Evolutionary conservation across 768 basidiomycete species (phyloP).

Genomic region (Ephemerocybe angulata): DNA sequence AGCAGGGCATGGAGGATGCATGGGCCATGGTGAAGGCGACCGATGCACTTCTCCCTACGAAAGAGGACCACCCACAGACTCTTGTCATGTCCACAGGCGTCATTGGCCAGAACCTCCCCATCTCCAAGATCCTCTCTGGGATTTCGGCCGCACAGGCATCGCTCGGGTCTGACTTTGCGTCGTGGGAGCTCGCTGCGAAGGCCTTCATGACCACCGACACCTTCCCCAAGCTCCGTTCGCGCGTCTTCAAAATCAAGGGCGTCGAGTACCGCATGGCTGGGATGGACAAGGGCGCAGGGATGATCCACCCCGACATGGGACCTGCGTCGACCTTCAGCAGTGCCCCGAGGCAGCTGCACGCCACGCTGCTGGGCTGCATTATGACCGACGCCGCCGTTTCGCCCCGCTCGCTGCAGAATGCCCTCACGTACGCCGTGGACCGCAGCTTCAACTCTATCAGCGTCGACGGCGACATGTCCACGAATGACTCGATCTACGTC

Average conservation of each 20-base stretch:
- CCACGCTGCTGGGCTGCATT: slow-evolving; percentile 92
- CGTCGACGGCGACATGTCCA: slow-evolving; percentile 97
- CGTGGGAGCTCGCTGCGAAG: slow-evolving; percentile 82
- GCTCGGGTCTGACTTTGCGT: slow-evolving; percentile 58
- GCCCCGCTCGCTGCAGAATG: slow-evolving; percentile 76
- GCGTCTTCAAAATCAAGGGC: slow-evolving; percentile 68
- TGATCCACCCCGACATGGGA: slow-evolving; percentile 97
- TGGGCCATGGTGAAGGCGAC: slow-evolving; percentile 85
- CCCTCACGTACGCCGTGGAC: slow-evolving; percentile 88
- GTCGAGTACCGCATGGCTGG: slow-evolving; percentile 80
- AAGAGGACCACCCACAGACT: slow-evolving; percentile 58
- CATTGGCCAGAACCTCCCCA: slow-evolving; percentile 93
- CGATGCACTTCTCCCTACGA: slow-evolving; percentile 68
- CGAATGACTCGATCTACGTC: slow-evolving; percentile 89
- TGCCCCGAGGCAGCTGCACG: slow-evolving; percentile 62
- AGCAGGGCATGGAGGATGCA: slow-evolving; percentile 83
- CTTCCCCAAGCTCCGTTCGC: slow-evolving; percentile 90
- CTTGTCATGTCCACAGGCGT: slow-evolving; percentile 99
- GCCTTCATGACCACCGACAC: slow-evolving; percentile 99
- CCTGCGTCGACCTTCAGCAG: slow-evolving; percentile 44
- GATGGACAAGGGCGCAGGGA: slow-evolving; percentile 98
- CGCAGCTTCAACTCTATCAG: slow-evolving; percentile 96
- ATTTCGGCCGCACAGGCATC: slow-evolving; percentile 49
- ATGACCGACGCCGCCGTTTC: slow-evolving; percentile 88
- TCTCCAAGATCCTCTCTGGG: slow-evolving; percentile 70